Conservation (phyloP, 164 flowering plant genomes). For the Houttuynia cordata region DNA sequence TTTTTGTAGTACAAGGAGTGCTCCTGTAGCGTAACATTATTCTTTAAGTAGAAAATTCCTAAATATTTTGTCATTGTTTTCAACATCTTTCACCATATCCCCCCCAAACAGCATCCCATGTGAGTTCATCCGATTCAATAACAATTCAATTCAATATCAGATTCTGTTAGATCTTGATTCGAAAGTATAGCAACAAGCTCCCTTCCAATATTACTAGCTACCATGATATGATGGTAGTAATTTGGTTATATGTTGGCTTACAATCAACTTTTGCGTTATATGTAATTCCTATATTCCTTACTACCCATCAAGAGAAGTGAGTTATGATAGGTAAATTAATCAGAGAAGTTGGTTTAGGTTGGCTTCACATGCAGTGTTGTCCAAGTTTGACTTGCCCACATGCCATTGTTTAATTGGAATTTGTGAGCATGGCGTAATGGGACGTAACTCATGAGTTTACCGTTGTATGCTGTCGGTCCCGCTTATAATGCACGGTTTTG, state of each 20-base stretch:
- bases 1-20: slow-evolving; percentile 9
- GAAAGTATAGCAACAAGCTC: neutral
- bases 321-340: neutral
- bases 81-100: neutral
- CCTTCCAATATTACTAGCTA: neutral
- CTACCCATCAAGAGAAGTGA: too few relatives aligned
- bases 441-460: neutral
- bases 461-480: slow-evolving; percentile 2
- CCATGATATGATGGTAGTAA: too few relatives aligned
- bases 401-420: neutral
- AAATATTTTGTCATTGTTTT: neutral
- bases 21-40: neutral
- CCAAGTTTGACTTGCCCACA: neutral
- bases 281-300: too few relatives aligned
- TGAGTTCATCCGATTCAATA: neutral
- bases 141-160: neutral
- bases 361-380: neutral
- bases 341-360: neutral
- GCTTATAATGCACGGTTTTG: neutral
- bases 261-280: too few relatives aligned
- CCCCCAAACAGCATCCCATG: neutral
- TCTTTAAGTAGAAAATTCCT: neutral
- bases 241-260: too few relatives aligned
- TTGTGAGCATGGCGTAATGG: neutral
- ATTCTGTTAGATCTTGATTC: neutral